Conservation (phyloP, 768 basidiomycete genomes). For the Amanita phalloides region DNA sequence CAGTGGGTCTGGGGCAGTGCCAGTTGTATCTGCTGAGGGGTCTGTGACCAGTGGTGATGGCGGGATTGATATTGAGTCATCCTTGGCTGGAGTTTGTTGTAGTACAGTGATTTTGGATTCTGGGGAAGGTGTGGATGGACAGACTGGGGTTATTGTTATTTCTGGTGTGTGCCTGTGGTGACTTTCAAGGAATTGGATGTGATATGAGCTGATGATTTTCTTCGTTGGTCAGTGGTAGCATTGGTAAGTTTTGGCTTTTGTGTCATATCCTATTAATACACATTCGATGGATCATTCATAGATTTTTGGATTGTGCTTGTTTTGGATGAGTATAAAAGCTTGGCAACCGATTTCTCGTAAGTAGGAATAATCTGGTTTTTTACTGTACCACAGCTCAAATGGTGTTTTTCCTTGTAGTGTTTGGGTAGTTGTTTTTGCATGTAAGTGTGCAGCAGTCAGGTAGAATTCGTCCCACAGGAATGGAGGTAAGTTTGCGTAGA, state of each 20-base stretch:
- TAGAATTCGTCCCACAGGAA: slow-evolving; percentile 24
- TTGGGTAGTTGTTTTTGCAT: slow-evolving; percentile 11
- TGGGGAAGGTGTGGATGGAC: too few species aligned
- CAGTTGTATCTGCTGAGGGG: too few species aligned
- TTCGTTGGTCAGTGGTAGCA: slow-evolving; percentile 16
- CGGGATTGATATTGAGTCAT: too few species aligned
- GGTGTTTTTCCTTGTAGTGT: slow-evolving; percentile 11
- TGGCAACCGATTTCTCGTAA: slow-evolving; percentile 20
- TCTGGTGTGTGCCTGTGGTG: slow-evolving; percentile 8
- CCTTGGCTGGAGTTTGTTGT: too few species aligned
- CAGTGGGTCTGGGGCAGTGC: too few species aligned
- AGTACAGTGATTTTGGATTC: too few species aligned
- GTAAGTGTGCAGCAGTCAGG: slow-evolving; percentile 17
- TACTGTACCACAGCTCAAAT: slow-evolving; percentile 11
- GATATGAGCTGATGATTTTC: slow-evolving; percentile 13
- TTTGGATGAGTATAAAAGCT: slow-evolving; percentile 15
- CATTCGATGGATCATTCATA: slow-evolving; percentile 18
- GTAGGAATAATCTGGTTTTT: slow-evolving; percentile 15
- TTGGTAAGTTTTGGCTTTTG: slow-evolving; percentile 21
- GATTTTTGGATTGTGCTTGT: slow-evolving; percentile 18
- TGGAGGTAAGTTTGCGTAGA: slow-evolving; percentile 13
- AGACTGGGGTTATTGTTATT: too few species aligned
- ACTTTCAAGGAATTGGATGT: slow-evolving; percentile 18
- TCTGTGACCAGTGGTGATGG: too few species aligned
- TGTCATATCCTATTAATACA: slow-evolving; percentile 25